Percentiles rank a stretch among this genome's conserved stretches.
These are phyloP conservation scores for Linaria vulgaris DNA, from an alignment of 257 asterid species.

Conservation along the genomic window DNA sequence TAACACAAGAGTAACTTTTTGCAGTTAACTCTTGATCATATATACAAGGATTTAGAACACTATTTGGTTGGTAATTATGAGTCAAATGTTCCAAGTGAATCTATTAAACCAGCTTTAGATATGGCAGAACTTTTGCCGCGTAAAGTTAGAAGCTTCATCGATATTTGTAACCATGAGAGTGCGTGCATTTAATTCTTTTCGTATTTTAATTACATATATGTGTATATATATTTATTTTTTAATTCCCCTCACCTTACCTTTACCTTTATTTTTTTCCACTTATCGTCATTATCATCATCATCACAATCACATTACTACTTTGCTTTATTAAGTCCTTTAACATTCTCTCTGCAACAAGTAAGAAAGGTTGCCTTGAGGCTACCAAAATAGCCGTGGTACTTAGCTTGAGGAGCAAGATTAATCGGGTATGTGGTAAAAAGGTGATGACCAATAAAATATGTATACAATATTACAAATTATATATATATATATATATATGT, in stretches of 20 bases:
- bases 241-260: slow-evolving; percentile 19
- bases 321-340: slow-evolving; percentile 6
- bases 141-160: slow-evolving; percentile 65
- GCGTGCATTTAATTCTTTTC: too few relatives aligned
- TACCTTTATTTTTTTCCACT: slow-evolving; percentile 23
- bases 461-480: too few relatives aligned
- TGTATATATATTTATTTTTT: slow-evolving; percentile 28
- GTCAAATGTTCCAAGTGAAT: slow-evolving; percentile 22
- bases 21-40: too few relatives aligned
- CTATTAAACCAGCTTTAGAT: slow-evolving; percentile 32
- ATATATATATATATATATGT: too few relatives aligned
- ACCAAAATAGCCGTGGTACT: slow-evolving; percentile 9
- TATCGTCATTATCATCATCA: slow-evolving; percentile 15
- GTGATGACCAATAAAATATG: too few relatives aligned
- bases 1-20: too few relatives aligned
- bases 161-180: slow-evolving; percentile 24
- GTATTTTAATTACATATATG: slow-evolving; percentile 37
- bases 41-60: too few relatives aligned
- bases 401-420: slow-evolving; percentile 26
- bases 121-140: slow-evolving; percentile 26
- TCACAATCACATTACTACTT: slow-evolving; percentile 1
- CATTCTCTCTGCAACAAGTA: slow-evolving; percentile 27
- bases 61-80: neutral
- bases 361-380: slow-evolving; percentile 31
- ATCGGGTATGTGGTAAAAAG: neutral